These are phyloP conservation scores for Acer negundo DNA, from an alignment of 345 rosid species.

Conservation along the genomic window DNA sequence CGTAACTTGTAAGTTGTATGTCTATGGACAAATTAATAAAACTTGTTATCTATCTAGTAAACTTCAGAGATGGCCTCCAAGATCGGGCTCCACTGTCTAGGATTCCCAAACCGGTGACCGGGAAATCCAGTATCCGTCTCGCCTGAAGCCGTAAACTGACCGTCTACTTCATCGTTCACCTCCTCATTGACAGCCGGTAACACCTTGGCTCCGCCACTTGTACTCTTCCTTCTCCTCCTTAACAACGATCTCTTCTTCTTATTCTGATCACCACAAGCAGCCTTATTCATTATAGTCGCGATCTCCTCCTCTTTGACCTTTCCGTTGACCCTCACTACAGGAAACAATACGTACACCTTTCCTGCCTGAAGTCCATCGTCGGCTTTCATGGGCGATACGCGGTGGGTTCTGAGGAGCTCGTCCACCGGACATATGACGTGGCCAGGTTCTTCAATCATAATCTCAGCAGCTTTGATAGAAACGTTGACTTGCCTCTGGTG, in stretches of 20 bases:
- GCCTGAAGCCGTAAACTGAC: background rate
- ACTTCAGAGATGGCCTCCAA: slow-evolving; percentile 45
- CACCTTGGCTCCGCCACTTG: slow-evolving; percentile 32
- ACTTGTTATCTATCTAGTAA: background rate
- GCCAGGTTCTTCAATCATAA: slow-evolving; percentile 57
- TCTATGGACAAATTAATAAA: no score
- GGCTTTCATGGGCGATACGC: slow-evolving; percentile 36
- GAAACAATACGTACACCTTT: slow-evolving; percentile 34
- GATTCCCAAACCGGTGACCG: slow-evolving; percentile 17
- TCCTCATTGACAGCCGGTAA: slow-evolving; percentile 19
- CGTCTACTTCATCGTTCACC: slow-evolving; percentile 3
- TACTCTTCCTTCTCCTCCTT: slow-evolving; percentile 8
- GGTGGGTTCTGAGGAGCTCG: slow-evolving; percentile 27
- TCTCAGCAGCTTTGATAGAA: slow-evolving; percentile 45
- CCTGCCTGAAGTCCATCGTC: slow-evolving; percentile 46
- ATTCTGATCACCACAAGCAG: slow-evolving; percentile 6
- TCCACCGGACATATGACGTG: slow-evolving; percentile 29
- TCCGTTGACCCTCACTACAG: slow-evolving; percentile 24
- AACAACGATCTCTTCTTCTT: slow-evolving; percentile 19
- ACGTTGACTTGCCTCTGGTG: slow-evolving; percentile 25
- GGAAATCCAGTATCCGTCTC: slow-evolving; percentile 2
- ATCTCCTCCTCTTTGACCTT: slow-evolving; percentile 34
- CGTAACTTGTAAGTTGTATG: no score
- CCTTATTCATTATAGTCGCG: slow-evolving; percentile 12
- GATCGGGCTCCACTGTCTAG: slow-evolving; percentile 36